These are phyloP conservation scores for Orychophragmus violaceus DNA, from an alignment of 345 rosid species.

Conservation along the genomic window DNA sequence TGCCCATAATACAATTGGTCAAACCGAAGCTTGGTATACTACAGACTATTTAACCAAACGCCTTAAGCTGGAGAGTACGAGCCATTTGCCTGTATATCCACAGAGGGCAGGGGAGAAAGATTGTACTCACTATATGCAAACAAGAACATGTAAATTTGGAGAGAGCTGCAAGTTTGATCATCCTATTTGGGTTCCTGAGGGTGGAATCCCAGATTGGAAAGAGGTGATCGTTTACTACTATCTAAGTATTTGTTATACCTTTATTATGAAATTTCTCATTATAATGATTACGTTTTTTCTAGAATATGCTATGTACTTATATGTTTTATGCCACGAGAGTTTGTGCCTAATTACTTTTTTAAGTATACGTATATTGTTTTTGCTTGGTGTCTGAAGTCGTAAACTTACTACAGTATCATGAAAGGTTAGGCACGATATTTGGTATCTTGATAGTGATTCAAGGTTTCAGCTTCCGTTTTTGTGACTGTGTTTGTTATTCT, in stretches of 20 bases:
- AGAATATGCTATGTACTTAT: conserved; percentile 10
- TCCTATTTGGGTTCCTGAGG: conserved; percentile 99
- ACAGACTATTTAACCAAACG: conserved; percentile 76
- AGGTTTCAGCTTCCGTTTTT: conserved; percentile 3
- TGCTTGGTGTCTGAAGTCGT: conserved; percentile 13
- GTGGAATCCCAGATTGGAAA: conserved; percentile 99
- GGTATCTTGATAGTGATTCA: background rate
- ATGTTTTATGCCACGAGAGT: conserved; percentile 1
- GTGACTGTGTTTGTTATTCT: conserved; percentile 7
- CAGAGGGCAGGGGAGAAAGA: conserved; percentile 98
- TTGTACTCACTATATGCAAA: conserved; percentile 98
- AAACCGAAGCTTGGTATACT: conserved; percentile 91
- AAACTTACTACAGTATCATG: conserved; percentile 3
- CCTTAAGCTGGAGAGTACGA: conserved; percentile 76
- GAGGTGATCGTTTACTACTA: conserved; percentile 87
- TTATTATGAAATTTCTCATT: conserved; percentile 16
- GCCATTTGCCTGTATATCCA: conserved; percentile 83
- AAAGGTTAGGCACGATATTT: background rate
- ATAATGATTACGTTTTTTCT: conserved; percentile 5
- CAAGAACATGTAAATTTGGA: conserved; percentile 98
- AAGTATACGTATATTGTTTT: conserved; percentile 1
- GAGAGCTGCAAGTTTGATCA: conserved; percentile 99
- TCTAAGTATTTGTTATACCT: conserved; percentile 41
- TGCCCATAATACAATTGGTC: conserved; percentile 83
- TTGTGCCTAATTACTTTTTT: background rate